These are phyloP conservation scores for Puccinia triticina DNA, from an alignment of 1,284 basidiomycete genomes.

Conservation along the genomic window DNA sequence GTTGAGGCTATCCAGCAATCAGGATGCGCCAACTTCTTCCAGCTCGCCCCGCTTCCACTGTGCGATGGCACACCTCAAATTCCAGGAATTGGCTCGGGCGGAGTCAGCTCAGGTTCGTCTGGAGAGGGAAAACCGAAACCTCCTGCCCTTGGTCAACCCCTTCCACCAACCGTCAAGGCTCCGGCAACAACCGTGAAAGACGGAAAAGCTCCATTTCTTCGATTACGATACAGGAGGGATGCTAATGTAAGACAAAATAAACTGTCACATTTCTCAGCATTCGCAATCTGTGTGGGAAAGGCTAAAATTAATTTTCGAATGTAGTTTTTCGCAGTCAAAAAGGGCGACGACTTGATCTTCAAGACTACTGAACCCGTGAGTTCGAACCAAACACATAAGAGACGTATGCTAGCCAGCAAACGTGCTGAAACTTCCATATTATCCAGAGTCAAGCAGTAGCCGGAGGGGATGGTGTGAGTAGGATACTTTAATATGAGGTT, in stretches of 20 bases:
- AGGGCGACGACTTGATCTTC: constrained; percentile 4
- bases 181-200: background rate
- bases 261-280: background rate
- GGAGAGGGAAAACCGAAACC: background rate
- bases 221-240: background rate
- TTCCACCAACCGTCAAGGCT: background rate
- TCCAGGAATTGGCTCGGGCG: constrained; percentile 4
- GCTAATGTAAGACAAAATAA: background rate
- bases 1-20: constrained; percentile 10
- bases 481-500: background rate
- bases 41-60: constrained; percentile 11
- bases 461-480: constrained; percentile 14
- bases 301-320: background rate
- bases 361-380: constrained; percentile 3
- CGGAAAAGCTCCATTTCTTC: background rate
- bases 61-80: constrained; percentile 18
- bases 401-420: background rate
- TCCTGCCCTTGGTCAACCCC: background rate
- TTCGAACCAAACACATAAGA: background rate
- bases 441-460: constrained; percentile 24
- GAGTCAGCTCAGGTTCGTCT: background rate
- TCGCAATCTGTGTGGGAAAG: background rate
- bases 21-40: constrained; percentile 26
- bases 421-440: background rate
- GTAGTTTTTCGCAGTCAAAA: constrained; percentile 16